Conservation (phyloP, 176 grass and related monocot genomes). For the Urochloa ruziziensis region DNA sequence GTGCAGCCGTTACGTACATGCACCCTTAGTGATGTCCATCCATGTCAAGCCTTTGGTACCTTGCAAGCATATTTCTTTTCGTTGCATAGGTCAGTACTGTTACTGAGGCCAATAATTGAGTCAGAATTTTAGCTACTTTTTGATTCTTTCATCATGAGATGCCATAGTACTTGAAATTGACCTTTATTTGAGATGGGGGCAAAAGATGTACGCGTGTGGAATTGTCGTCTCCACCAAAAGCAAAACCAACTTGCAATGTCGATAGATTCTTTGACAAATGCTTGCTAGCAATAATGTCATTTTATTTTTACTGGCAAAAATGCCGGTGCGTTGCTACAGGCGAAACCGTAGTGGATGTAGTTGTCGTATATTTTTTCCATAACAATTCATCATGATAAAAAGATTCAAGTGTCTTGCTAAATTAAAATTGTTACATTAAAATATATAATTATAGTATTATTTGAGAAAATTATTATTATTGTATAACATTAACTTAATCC, state of each 20-base stretch:
- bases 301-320: background rate
- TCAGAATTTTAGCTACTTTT: background rate
- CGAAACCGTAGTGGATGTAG: too few relatives aligned
- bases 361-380: too few relatives aligned
- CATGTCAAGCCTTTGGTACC: background rate
- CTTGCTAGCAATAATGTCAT: background rate
- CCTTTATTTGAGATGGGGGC: background rate
- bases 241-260: background rate
- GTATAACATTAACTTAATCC: too few relatives aligned
- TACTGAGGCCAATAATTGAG: conserved; percentile 31
- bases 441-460: too few relatives aligned
- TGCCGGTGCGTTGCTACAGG: too few relatives aligned
- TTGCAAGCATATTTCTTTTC: conserved; percentile 17
- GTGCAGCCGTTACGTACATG: background rate
- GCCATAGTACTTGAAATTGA: background rate
- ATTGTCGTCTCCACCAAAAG: background rate
- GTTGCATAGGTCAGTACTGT: background rate
- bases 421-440: too few relatives aligned
- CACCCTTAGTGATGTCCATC: background rate
- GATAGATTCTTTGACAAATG: background rate
- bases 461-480: too few relatives aligned
- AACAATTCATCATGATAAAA: too few relatives aligned
- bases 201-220: background rate
- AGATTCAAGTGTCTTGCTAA: too few relatives aligned
- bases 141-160: conserved; percentile 17